A percentile compares a stretch with the other conserved stretches of the same genome.
Conservation (phyloP, 257 asterid genomes). For the Ophiorrhiza pumila region DNA sequence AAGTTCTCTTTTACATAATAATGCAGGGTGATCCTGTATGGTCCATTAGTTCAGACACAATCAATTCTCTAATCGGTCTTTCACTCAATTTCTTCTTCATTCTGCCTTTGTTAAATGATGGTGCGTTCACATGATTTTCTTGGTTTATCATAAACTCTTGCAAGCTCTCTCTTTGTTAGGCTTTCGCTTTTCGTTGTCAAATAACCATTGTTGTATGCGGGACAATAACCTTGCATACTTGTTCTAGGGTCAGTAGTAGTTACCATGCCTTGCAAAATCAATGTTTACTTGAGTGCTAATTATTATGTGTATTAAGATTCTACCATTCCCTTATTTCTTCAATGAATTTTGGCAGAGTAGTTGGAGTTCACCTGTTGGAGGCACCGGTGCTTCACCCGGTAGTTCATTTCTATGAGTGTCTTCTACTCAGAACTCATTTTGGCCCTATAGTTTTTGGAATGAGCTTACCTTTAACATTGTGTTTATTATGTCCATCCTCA, state of each 20-base stretch:
- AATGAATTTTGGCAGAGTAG: constrained; percentile 74
- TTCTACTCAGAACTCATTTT: constrained; percentile 4
- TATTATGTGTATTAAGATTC: background rate
- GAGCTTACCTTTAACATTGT: constrained; percentile 18
- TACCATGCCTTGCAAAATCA: background rate
- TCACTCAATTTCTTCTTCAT: constrained; percentile 90
- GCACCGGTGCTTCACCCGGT: constrained; percentile 86
- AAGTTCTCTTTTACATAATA: constrained; percentile 6
- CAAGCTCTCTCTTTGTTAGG: background rate
- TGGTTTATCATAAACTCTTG: background rate
- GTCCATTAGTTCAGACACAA: constrained; percentile 83
- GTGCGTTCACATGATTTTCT: constrained; percentile 29
- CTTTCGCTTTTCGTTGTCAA: background rate
- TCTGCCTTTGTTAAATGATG: constrained; percentile 70
- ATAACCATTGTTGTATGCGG: too few relatives aligned
- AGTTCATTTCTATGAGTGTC: constrained; percentile 20
- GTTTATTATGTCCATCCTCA: constrained; percentile 25
- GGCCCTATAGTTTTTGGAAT: background rate
- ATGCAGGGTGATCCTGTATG: constrained; percentile 98
- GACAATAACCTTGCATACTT: background rate
- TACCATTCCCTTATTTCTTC: constrained; percentile 32
- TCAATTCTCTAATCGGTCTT: constrained; percentile 65
- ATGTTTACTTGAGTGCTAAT: background rate
- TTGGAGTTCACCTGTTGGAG: constrained; percentile 76
- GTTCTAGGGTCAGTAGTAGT: background rate